phyloP scores from a whole-genome alignment of 768 basidiomycete genomes.

The Xerocomellus amylosporus region DNA sequence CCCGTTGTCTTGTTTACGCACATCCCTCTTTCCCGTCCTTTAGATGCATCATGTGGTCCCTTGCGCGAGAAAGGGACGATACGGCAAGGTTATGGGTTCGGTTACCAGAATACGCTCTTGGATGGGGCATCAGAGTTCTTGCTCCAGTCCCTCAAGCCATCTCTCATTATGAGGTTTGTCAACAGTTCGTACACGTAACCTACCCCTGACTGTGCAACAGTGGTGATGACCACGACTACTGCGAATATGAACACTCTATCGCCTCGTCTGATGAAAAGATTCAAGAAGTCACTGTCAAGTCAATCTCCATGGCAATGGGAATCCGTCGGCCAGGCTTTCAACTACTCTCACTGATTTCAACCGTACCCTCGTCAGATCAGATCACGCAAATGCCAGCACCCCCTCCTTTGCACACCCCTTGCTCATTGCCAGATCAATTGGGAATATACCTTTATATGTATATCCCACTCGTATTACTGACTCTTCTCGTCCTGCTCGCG shows the following conservation, averaged over 20 bases:
- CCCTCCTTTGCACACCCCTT: conserved; percentile 55
- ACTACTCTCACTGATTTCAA: conserved; percentile 69
- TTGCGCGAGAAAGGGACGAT: conserved; percentile 73
- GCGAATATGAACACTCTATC: conserved; percentile 63
- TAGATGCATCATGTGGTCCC: conserved; percentile 69
- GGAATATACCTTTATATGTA: conserved; percentile 74
- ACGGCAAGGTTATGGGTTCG: conserved; percentile 67
- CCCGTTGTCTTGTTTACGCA: conserved; percentile 80
- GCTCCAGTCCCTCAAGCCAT: conserved; percentile 60
- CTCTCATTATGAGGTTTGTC: conserved; percentile 69
- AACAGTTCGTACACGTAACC: not conserved
- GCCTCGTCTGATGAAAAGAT: conserved; percentile 29
- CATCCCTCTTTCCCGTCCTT: conserved; percentile 81
- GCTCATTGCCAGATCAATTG: conserved; percentile 82
- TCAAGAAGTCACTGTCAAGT: conserved; percentile 84
- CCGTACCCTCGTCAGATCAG: conserved; percentile 25
- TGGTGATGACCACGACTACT: conserved; percentile 96
- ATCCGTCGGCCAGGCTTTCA: conserved; percentile 85
- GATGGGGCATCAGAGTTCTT: conserved; percentile 64
- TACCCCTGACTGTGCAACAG: conserved; percentile 36
- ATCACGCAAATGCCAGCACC: conserved; percentile 31
- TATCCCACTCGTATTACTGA: conserved; percentile 61
- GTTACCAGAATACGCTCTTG: conserved; percentile 84
- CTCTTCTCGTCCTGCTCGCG: conserved; percentile 46
- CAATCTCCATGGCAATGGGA: conserved; percentile 88